phyloP scores from a whole-genome alignment of 2,329 filamentous ascomycete genomes.

The Xylariaceae sp. region DNA sequence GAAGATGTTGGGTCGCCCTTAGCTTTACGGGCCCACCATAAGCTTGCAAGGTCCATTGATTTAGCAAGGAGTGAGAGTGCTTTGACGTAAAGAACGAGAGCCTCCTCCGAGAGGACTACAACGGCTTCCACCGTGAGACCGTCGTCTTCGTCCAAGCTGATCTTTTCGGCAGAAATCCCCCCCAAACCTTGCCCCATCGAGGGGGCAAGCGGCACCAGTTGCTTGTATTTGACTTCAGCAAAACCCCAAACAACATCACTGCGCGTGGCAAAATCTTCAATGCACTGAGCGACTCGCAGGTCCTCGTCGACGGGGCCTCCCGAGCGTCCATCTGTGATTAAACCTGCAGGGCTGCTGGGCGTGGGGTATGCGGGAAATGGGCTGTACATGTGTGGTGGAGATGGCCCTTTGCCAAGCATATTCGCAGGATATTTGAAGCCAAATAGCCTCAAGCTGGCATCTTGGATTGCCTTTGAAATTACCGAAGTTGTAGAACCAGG shows the following conservation, averaged over 20 bases:
- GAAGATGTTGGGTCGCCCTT: conserved; percentile 55
- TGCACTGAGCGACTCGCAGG: conserved; percentile 67
- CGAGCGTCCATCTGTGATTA: conserved; percentile 64
- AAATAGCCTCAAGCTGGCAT: conserved; percentile 75
- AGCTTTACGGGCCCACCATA: conserved; percentile 83
- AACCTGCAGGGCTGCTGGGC: conserved; percentile 54
- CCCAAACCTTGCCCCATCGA: conserved; percentile 69
- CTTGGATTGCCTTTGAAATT: conserved; percentile 90
- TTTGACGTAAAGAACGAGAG: conserved; percentile 93
- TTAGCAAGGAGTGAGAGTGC: conserved; percentile 84
- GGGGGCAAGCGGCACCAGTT: conserved; percentile 84
- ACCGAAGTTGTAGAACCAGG: conserved; percentile 75
- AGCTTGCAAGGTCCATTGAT: conserved; percentile 90
- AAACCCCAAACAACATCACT: conserved; percentile 98
- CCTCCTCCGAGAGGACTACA: conserved; percentile 86
- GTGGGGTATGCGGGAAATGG: conserved; percentile 83
- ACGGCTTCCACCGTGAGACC: conserved; percentile 82
- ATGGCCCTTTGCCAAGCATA: conserved; percentile 58
- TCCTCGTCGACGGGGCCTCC: conserved; percentile 71
- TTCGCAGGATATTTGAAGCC: conserved; percentile 67
- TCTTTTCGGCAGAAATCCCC: conserved; percentile 53
- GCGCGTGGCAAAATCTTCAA: conserved; percentile 87
- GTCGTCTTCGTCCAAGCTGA: conserved; percentile 60
- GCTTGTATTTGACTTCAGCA: conserved; percentile 97
- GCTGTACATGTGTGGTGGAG: conserved; percentile 71